These are phyloP conservation scores for Pisolithus microcarpus DNA, from an alignment of 768 basidiomycete species.

Conservation along the genomic window DNA sequence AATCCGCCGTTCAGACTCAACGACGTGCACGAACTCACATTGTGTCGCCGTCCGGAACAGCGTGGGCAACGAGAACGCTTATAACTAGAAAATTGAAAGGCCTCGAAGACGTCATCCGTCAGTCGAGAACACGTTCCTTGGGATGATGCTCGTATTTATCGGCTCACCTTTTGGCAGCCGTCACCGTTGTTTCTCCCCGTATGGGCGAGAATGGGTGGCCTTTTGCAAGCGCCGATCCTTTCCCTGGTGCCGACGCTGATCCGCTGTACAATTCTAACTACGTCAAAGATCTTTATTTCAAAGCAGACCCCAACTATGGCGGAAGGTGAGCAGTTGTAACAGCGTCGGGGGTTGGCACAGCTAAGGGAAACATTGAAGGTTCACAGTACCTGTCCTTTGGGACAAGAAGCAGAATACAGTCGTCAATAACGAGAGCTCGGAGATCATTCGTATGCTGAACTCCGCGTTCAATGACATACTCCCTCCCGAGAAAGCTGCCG, in stretches of 20 bases:
- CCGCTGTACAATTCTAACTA: constrained; percentile 62
- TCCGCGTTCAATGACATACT: constrained; percentile 70
- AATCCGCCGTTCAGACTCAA: not conserved
- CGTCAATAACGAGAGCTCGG: constrained; percentile 93
- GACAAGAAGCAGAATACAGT: constrained; percentile 83
- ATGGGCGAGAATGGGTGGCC: constrained; percentile 87
- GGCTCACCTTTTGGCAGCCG: constrained; percentile 36
- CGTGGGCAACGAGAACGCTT: constrained; percentile 90
- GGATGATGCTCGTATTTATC: not conserved
- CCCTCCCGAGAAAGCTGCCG: constrained; percentile 51
- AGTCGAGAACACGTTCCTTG: constrained; percentile 20
- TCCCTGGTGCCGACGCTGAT: constrained; percentile 71
- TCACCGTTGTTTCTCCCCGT: constrained; percentile 77
- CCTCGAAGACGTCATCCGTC: constrained; percentile 75
- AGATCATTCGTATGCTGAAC: constrained; percentile 95
- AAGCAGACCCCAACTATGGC: constrained; percentile 59
- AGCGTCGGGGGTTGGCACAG: not conserved
- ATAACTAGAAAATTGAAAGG: constrained; percentile 91
- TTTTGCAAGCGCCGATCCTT: constrained; percentile 62
- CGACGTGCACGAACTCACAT: not conserved
- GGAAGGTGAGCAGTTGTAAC: constrained; percentile 46
- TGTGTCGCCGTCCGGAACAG: constrained; percentile 27
- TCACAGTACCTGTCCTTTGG: constrained; percentile 89
- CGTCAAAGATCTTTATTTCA: constrained; percentile 81
- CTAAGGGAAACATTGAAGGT: constrained; percentile 33